Base-by-base conservation (phyloP, 306 rosid species). In the Fragaria nilgerrensis region DNA sequence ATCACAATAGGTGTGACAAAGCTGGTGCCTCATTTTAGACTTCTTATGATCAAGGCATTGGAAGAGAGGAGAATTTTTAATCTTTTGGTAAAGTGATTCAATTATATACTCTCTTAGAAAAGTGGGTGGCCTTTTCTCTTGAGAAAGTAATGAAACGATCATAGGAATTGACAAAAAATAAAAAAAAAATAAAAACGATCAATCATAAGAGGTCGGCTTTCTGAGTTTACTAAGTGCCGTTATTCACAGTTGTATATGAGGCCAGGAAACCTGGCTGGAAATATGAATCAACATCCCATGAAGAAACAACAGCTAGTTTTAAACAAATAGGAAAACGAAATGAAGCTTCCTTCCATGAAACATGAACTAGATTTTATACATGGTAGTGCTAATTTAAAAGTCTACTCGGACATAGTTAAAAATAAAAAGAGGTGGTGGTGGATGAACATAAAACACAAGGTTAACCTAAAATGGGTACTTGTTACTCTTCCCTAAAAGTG, bases 331-430 rank as follows among this genome's bases (percentile, higher is more conserved):
- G 10, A 10, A 44, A 74, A 63, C 53, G 64, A 49, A 82, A 64
- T 72, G 77, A 39, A 70, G 82, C 78, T 82, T 84, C 83, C 78
- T 76, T 63, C 68, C 68, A 27, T 87, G 84, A 87, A 83, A 87
- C 89, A 76, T 75, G 80, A 89, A 90, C 86, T 79, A 63, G 83
- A 80, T 89, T 92, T 88, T 87, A 82, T 85, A 89, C 97, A 89
- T 77, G 84, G 81, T 77, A 61, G 62, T 39, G 70, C 92, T 85
- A 82, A 23, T 85, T 73, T 70, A 77, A 69, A 56, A 49, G 76
- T 74, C 90, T 88, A 84, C 66, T 29, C 12, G 9, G 9, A 66
- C 85, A 78, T 63, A 43, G 82, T 80, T 52, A 77, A 45, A 78
- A 59, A 5, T n/a, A 29, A 14, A 7, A 61, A 19, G 14, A 17